These are phyloP conservation scores for Fragaria iinumae DNA, from an alignment of 306 rosid genomes.

Conservation along the genomic window DNA sequence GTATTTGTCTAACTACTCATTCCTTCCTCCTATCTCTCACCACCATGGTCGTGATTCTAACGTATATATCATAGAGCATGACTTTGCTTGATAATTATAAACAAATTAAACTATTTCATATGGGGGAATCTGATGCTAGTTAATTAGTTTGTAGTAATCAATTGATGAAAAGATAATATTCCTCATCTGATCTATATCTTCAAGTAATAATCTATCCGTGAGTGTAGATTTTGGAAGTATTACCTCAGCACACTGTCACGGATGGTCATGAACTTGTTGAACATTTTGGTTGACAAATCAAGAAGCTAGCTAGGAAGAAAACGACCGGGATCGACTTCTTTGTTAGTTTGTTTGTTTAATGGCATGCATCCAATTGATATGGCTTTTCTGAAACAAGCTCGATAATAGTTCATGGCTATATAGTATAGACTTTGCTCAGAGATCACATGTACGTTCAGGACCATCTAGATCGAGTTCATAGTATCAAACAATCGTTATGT, in stretches of 20 bases:
- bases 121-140: background rate
- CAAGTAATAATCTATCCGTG: background rate
- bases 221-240: background rate
- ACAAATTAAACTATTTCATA: background rate
- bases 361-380: background rate
- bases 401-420: background rate
- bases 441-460: background rate
- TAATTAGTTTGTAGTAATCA: background rate
- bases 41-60: conserved; percentile 2
- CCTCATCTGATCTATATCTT: background rate
- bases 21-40: conserved; percentile 6
- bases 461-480: background rate
- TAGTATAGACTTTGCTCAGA: background rate
- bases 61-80: background rate
- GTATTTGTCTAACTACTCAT: conserved; percentile 24
- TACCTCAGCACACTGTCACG: conserved; percentile 12
- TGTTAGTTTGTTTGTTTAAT: background rate
- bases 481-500: background rate
- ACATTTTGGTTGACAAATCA: conserved; percentile 3
- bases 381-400: background rate
- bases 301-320: background rate
- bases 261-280: background rate
- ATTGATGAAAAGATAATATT: background rate
- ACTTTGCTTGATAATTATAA: background rate
- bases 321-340: background rate